Base-by-base conservation (phyloP, 2,329 filamentous ascomycete species). In the Periglandula ipomoeae region DNA sequence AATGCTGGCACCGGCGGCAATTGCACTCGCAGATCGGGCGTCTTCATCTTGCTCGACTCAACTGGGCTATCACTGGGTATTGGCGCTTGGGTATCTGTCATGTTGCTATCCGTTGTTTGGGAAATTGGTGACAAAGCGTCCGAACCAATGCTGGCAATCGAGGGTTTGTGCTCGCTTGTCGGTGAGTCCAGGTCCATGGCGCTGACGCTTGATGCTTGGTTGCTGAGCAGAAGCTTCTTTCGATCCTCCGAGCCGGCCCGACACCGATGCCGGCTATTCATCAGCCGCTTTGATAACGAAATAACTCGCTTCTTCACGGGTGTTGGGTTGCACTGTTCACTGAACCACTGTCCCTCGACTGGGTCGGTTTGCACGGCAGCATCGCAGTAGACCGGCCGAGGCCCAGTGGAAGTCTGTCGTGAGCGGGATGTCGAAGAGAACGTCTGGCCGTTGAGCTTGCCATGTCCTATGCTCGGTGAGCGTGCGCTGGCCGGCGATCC, bases 1-100 rank as follows among this genome's bases (percentile, higher is more conserved):
- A 82, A 79, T 0, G 66, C 59, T 1, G 78, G 75, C 1, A 76
- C 68, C 2, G 78, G 73, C 7, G 81, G 79, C 61, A 82, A 65
- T 48, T 82, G 77, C 6, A 83, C 74, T 11, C 70, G 69, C 4
- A 78, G 55, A 46, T 78, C 72, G 0, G 70, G 68, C 2, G 70
- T 67, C 48, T 65, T 74, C 35, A 54, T 62, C 55, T 66, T 73
- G n/a, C 40, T 2, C 44, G 44, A 4, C 39, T 50, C 40, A 10
- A 38, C 10, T 5, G 26, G 44, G 13, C 45, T 9, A 3, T 42
- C 32, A 3, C 35, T 46, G 15, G 52, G 30, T 54, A 55, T 15
- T 50, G 59, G 49, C 44, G 58, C 54, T 3, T 45, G 52, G 3
- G 62, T 60, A 50, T 75, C 64, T 1, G 52, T 15, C 58, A 63